These are phyloP conservation scores for Komagataella populi DNA, from an alignment of 805 yeast genomes.

Conservation along the genomic window DNA sequence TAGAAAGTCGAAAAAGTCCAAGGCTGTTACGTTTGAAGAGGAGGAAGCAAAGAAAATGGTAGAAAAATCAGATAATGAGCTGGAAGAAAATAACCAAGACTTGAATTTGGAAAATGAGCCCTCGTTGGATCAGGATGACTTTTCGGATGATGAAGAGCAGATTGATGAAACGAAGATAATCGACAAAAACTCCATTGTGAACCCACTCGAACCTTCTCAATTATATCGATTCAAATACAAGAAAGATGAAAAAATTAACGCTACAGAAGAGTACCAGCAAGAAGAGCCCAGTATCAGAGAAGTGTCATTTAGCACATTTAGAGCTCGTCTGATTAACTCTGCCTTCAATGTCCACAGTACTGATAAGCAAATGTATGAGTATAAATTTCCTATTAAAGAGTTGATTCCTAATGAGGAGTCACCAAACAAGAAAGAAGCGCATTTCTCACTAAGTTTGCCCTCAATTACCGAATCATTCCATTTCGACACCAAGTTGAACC, in stretches of 20 bases:
- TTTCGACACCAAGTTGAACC: constrained; percentile 28
- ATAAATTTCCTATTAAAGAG: not conserved
- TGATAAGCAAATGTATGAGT: not conserved
- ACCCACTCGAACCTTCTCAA: not conserved
- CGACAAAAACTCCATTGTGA: not conserved
- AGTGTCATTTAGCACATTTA: not conserved
- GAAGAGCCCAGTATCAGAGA: not conserved
- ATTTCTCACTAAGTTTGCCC: constrained; percentile 31
- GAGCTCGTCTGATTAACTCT: not conserved
- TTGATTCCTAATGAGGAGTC: not conserved
- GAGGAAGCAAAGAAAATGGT: not conserved
- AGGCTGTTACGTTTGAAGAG: not conserved
- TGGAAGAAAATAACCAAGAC: constrained; percentile 5
- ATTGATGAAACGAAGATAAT: constrained; percentile 6
- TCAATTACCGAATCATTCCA: constrained; percentile 31
- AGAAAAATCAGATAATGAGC: constrained; percentile 5
- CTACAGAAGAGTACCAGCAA: not conserved
- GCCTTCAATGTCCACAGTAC: not conserved
- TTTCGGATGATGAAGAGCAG: constrained; percentile 6
- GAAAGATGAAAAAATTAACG: not conserved
- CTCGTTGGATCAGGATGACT: not conserved
- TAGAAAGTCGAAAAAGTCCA: constrained; percentile 1
- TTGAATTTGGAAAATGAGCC: constrained; percentile 10
- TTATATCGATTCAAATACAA: not conserved
- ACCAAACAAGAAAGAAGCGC: not conserved